A percentile compares a stretch with the other conserved stretches of the same genome.
These are phyloP conservation scores for Fraxinus quadrangulata DNA, from an alignment of 257 asterid genomes.

Conservation along the genomic window DNA sequence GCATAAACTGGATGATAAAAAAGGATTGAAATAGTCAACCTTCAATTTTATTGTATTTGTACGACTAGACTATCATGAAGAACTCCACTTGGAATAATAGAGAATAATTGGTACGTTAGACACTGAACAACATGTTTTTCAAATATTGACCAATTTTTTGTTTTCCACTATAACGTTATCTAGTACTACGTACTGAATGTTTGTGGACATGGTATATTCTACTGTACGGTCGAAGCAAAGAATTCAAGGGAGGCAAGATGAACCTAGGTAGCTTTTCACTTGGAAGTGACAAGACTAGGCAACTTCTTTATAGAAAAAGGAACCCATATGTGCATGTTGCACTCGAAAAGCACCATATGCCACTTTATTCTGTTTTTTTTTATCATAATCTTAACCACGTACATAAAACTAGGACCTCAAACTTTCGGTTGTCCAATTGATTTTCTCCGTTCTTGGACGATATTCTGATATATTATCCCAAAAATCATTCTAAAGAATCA, in stretches of 20 bases:
- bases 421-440: constrained; percentile 35
- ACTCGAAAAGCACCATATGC: constrained; percentile 27
- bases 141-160: neutral
- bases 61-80: constrained; percentile 40
- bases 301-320: constrained; percentile 16
- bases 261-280: constrained; percentile 17
- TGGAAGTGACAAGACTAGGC: constrained; percentile 10
- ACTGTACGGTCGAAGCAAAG: neutral
- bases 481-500: constrained; percentile 22
- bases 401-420: constrained; percentile 19
- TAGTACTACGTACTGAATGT: neutral
- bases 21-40: neutral
- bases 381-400: constrained; percentile 29
- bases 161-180: constrained; percentile 1
- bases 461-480: constrained; percentile 31
- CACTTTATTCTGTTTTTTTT: constrained; percentile 28
- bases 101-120: too few species aligned
- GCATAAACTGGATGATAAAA: neutral
- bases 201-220: neutral
- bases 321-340: constrained; percentile 38
- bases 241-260: constrained; percentile 7
- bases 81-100: constrained; percentile 26
- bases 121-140: too few species aligned
- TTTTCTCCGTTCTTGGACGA: constrained; percentile 21
- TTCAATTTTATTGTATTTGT: neutral